Conservation (phyloP, 148 eudicot species). For the Nepenthes gracilis region DNA sequence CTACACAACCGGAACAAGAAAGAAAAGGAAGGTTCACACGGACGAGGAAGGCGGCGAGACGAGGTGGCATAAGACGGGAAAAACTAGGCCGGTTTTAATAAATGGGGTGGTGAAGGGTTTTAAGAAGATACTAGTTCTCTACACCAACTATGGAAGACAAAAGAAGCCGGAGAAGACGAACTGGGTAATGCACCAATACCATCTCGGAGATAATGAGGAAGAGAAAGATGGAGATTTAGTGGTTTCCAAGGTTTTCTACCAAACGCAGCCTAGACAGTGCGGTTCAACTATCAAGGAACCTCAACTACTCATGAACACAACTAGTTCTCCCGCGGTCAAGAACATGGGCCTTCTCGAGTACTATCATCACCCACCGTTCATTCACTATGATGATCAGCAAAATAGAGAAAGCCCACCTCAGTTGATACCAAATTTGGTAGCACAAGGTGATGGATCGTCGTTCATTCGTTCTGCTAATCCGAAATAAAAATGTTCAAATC, state of each 20-base stretch:
- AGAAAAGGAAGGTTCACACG: slow-evolving; percentile 70
- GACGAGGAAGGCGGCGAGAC: slow-evolving; percentile 69
- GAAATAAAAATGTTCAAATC: no score
- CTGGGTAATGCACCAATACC: slow-evolving; percentile 99
- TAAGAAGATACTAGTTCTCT: slow-evolving; percentile 87
- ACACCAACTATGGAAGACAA: slow-evolving; percentile 84
- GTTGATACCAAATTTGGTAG: slow-evolving; percentile 40
- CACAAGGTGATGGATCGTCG: slow-evolving; percentile 42
- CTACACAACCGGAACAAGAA: slow-evolving; percentile 91
- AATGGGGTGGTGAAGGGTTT: slow-evolving; percentile 47
- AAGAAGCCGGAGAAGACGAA: slow-evolving; percentile 86
- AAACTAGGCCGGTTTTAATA: slow-evolving; percentile 53
- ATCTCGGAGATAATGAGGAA: slow-evolving; percentile 67
- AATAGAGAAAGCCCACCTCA: slow-evolving; percentile 34
- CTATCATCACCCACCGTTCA: slow-evolving; percentile 23
- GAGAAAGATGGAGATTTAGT: slow-evolving; percentile 88
- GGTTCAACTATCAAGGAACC: slow-evolving; percentile 17
- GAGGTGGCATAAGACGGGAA: slow-evolving; percentile 97
- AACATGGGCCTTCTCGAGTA: slow-evolving; percentile 20
- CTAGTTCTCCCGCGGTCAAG: slow-evolving; percentile 1
- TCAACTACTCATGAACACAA: no score
- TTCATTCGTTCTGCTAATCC: slow-evolving; percentile 22
- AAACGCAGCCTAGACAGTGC: slow-evolving; percentile 87
- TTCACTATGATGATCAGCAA: slow-evolving; percentile 27
- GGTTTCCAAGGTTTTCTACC: slow-evolving; percentile 83